These are phyloP conservation scores for Metarhizium album DNA, from an alignment of 2,329 filamentous ascomycete species.

Conservation along the genomic window DNA sequence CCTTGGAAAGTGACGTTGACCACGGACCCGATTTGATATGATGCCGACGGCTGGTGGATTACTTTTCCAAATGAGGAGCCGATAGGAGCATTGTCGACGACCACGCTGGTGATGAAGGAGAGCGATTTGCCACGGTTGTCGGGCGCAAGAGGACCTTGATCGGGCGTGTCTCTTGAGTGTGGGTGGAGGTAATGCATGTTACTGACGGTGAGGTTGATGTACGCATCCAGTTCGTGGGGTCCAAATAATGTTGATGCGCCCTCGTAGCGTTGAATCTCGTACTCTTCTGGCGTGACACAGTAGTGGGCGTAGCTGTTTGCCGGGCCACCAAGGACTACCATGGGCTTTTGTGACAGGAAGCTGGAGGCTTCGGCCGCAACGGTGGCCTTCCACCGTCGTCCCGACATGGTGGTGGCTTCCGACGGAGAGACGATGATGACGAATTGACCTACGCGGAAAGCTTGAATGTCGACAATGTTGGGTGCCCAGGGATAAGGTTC, in stretches of 20 bases:
- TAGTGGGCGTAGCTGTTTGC: slow-evolving; percentile 88
- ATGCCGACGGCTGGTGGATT: slow-evolving; percentile 37
- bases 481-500: slow-evolving; percentile 79
- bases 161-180: slow-evolving; percentile 26
- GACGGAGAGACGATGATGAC: slow-evolving; percentile 76
- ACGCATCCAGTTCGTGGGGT: slow-evolving; percentile 69
- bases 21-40: slow-evolving; percentile 48
- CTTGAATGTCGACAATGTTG: slow-evolving; percentile 83
- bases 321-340: slow-evolving; percentile 80
- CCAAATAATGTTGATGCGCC: slow-evolving; percentile 89
- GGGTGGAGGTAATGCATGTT: slow-evolving; percentile 30
- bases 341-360: slow-evolving; percentile 41
- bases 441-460: slow-evolving; percentile 73
- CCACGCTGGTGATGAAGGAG: slow-evolving; percentile 69
- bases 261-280: slow-evolving; percentile 79
- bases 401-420: slow-evolving; percentile 88
- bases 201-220: slow-evolving; percentile 77
- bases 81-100: slow-evolving; percentile 57
- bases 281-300: slow-evolving; percentile 69
- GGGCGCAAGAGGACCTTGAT: slow-evolving; percentile 55
- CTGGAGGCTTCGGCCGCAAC: slow-evolving; percentile 41
- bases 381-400: slow-evolving; percentile 72
- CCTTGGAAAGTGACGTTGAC: slow-evolving; percentile 66
- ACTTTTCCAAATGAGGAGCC: slow-evolving; percentile 63
- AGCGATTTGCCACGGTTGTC: slow-evolving; percentile 69